A percentile compares a stretch with the other conserved stretches of the same genome.
Evolutionary conservation across 1,139 yeast species (phyloP).

Genomic region (Suhomyces atakaporum): DNA sequence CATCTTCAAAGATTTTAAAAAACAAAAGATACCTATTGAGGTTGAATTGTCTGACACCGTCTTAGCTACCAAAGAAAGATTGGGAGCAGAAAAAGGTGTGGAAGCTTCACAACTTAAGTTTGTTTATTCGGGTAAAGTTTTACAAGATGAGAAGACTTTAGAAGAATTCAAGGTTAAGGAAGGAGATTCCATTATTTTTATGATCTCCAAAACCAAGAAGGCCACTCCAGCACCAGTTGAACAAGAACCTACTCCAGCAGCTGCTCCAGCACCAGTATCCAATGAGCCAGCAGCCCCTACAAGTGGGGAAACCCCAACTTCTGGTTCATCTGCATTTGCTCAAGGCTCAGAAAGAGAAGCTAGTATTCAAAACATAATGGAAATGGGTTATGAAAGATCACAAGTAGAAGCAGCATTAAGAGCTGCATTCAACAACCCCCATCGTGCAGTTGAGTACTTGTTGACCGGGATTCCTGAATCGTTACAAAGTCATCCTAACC

Average conservation of each 20-base stretch:
- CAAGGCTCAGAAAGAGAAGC: conserved; percentile 67
- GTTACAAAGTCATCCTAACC: conserved; percentile 37
- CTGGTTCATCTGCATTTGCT: conserved; percentile 48
- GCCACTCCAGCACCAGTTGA: conserved; percentile 22
- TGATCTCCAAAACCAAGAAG: conserved; percentile 65
- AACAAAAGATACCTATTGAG: conserved; percentile 81
- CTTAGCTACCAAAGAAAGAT: conserved; percentile 66
- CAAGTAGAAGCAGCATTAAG: conserved; percentile 89
- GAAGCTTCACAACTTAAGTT: conserved; percentile 79
- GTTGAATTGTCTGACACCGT: conserved; percentile 73
- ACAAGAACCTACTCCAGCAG: conserved; percentile 13
- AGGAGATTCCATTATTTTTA: conserved; percentile 88
- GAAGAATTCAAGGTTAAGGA: conserved; percentile 77
- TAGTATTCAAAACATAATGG: conserved; percentile 80
- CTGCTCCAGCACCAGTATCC: conserved; percentile 20
- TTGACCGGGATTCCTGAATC: conserved; percentile 87
- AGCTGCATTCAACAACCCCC: conserved; percentile 97
- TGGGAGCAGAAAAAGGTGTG: conserved; percentile 68
- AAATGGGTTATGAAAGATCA: conserved; percentile 91
- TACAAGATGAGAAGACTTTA: conserved; percentile 78
- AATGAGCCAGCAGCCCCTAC: conserved; percentile 7
- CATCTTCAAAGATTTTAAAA: conserved; percentile 88
- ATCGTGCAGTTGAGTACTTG: conserved; percentile 94
- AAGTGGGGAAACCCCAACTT: conserved; percentile 16
- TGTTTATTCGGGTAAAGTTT: conserved; percentile 89